phyloP scores from a whole-genome alignment of 2,329 filamentous ascomycete species.

The Colletotrichum magnum region DNA sequence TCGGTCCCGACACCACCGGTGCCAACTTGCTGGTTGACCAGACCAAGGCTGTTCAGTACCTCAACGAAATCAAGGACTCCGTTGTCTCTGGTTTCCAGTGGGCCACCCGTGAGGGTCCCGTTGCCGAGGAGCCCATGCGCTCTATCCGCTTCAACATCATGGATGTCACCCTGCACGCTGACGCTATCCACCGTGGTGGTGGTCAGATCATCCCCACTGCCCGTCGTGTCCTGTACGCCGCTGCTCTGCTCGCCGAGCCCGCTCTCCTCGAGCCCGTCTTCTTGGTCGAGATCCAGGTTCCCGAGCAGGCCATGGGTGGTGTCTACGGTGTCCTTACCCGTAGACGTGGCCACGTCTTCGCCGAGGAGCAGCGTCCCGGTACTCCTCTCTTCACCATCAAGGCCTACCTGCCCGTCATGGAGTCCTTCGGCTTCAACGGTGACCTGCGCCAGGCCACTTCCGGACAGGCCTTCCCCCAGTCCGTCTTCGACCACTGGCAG shows the following conservation, averaged over 20 bases:
- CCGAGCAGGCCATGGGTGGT: constrained; percentile 98
- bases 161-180: constrained; percentile 99
- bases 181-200: constrained; percentile 99
- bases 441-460: constrained; percentile 94
- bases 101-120: constrained; percentile 96
- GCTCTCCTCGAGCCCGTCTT: constrained; percentile 97
- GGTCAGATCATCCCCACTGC: constrained; percentile 98
- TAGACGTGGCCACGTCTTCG: constrained; percentile 98
- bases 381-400: constrained; percentile 99
- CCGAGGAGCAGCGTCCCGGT: constrained; percentile 97
- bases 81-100: constrained; percentile 99
- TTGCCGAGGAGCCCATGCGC: constrained; percentile 99
- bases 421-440: constrained; percentile 99
- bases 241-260: constrained; percentile 90
- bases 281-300: constrained; percentile 99
- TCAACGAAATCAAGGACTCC: constrained; percentile 99
- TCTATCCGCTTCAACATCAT: constrained; percentile 98
- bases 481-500: constrained; percentile 99
- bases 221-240: constrained; percentile 96
- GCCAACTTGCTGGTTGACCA: constrained; percentile 99
- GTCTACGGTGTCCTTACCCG: constrained; percentile 99
- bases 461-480: constrained; percentile 99
- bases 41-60: constrained; percentile 99
- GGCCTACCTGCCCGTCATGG: constrained; percentile 95
- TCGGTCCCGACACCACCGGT: constrained; percentile 97